Base-by-base conservation (phyloP, 2,329 filamentous ascomycete species). In the Arthrobotrys entomopaga region DNA sequence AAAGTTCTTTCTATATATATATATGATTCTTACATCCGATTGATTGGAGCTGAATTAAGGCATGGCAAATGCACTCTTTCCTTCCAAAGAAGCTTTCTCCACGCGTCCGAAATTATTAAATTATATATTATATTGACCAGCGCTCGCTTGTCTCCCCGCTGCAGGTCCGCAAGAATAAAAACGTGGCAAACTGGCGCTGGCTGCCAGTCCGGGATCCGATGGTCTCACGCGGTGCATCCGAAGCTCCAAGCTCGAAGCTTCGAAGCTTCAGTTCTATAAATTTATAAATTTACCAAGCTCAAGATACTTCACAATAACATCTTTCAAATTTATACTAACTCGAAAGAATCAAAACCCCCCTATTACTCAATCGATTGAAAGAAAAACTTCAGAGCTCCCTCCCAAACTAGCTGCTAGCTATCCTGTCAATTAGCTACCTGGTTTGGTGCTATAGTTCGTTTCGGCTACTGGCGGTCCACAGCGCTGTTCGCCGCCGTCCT, bases 381-480 rank as follows among this genome's bases (percentile, higher is more conserved):
- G 46, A 29, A 20, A 22, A 24, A 19, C 16, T 19, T 2, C 54
- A 67, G 64, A 67, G 64, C 64, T 67, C 64, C 24, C 64, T 40
- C n/a, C 50, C 46, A 29, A 34, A 10, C 29, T 34, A 34, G 8
- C 19, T 29, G 26, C 22, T 48, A n/a, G n/a, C n/a, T n/a, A n/a
- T 34, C 29, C 29, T 34, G 10, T 34, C 29, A 34, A 34, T 34
- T 3, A 34, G 29, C 20, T 46, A 16, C 7, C 34, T 40, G 13
- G 34, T 15, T 46, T 5, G 42, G 15, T 46, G 38, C 29, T 6
- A 29, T n/a, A 22, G 53, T 13, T 57, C 22, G 22, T 67, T 50
- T 67, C 69, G 69, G 69, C 57, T 74, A 74, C 61, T 65, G 63
- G 61, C 69, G 69, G 69, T 56, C 57, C 57, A 34, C 29, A 73